phyloP scores from a whole-genome alignment of 2,329 filamentous ascomycete genomes.

The Gliomastix tumulicola region DNA sequence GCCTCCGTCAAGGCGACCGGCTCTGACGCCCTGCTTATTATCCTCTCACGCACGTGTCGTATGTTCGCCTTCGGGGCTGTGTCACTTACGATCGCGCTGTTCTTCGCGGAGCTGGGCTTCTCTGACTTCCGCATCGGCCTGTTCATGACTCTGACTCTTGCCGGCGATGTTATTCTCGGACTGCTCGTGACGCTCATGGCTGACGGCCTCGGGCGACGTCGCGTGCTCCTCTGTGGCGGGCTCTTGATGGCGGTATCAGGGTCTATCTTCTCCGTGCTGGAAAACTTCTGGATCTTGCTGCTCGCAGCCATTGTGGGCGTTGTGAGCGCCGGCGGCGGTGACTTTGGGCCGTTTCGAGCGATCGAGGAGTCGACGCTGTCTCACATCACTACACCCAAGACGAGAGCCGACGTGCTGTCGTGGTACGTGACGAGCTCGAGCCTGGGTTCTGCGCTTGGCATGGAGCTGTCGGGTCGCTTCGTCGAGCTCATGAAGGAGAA shows the following conservation, averaged over 20 bases:
- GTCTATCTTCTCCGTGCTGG: slow-evolving; percentile 41
- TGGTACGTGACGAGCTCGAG: slow-evolving; percentile 57
- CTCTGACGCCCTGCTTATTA: slow-evolving; percentile 45
- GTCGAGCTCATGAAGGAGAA: slow-evolving; percentile 38
- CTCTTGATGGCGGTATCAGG: slow-evolving; percentile 52
- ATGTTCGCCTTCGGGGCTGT: slow-evolving; percentile 59
- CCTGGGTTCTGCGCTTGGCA: slow-evolving; percentile 48
- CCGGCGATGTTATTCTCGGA: slow-evolving; percentile 53
- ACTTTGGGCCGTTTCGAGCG: slow-evolving; percentile 61
- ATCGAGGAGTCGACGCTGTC: slow-evolving; percentile 60
- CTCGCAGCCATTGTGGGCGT: slow-evolving; percentile 53
- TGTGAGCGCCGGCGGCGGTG: slow-evolving; percentile 54
- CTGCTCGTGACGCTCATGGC: slow-evolving; percentile 51
- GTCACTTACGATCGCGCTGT: slow-evolving; percentile 54
- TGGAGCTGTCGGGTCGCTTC: slow-evolving; percentile 42
- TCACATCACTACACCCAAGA: slow-evolving; percentile 47
- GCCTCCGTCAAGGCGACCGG: slow-evolving; percentile 36
- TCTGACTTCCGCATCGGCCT: slow-evolving; percentile 53
- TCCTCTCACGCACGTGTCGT: slow-evolving; percentile 41
- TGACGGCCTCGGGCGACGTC: slow-evolving; percentile 48
- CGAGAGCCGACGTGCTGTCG: slow-evolving; percentile 54
- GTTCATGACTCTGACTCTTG: slow-evolving; percentile 58
- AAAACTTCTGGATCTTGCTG: slow-evolving; percentile 53
- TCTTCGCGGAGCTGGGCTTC: slow-evolving; percentile 48
- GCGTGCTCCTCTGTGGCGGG: slow-evolving; percentile 45